These are phyloP conservation scores for Mortierella claussenii DNA, from an alignment of 192 early-diverging fungal species.

Conservation along the genomic window DNA sequence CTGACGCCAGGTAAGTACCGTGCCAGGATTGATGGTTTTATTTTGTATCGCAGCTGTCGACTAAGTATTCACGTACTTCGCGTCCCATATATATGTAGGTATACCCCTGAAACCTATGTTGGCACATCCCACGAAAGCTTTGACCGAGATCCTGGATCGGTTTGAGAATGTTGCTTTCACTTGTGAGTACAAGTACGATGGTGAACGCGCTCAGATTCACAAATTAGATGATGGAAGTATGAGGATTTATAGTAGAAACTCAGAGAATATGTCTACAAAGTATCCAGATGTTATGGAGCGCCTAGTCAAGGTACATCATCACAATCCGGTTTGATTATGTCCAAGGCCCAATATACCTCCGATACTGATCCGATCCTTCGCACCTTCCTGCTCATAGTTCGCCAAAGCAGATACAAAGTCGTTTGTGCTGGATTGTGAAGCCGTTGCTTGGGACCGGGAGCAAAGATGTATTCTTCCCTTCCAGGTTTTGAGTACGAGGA, in stretches of 20 bases:
- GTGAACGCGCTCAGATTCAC: slow-evolving; percentile 80
- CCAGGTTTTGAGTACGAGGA: slow-evolving; percentile 95
- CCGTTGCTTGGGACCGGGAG: slow-evolving; percentile 96
- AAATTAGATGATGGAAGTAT: slow-evolving; percentile 76
- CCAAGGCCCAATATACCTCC: not conserved
- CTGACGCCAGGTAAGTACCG: slow-evolving; percentile 78
- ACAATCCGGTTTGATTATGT: not conserved
- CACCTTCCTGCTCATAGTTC: slow-evolving; percentile 41
- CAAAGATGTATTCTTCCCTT: slow-evolving; percentile 94
- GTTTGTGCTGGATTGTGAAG: slow-evolving; percentile 98
- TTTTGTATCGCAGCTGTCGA: too few relatives aligned
- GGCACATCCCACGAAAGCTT: slow-evolving; percentile 96
- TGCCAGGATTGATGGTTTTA: not conserved
- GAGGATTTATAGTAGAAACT: slow-evolving; percentile 93
- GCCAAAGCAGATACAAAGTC: slow-evolving; percentile 71
- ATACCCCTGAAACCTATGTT: slow-evolving; percentile 99
- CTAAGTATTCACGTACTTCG: too few relatives aligned
- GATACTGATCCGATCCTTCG: not conserved
- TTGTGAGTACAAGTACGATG: slow-evolving; percentile 99
- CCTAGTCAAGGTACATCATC: slow-evolving; percentile 67
- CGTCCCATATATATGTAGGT: too few relatives aligned
- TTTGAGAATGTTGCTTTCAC: slow-evolving; percentile 94
- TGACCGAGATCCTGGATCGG: slow-evolving; percentile 92
- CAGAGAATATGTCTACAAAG: slow-evolving; percentile 92
- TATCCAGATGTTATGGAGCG: slow-evolving; percentile 94